Evolutionary conservation across 495 filamentous ascomycete species (phyloP).

Genomic region (Penicillium manginii): DNA sequence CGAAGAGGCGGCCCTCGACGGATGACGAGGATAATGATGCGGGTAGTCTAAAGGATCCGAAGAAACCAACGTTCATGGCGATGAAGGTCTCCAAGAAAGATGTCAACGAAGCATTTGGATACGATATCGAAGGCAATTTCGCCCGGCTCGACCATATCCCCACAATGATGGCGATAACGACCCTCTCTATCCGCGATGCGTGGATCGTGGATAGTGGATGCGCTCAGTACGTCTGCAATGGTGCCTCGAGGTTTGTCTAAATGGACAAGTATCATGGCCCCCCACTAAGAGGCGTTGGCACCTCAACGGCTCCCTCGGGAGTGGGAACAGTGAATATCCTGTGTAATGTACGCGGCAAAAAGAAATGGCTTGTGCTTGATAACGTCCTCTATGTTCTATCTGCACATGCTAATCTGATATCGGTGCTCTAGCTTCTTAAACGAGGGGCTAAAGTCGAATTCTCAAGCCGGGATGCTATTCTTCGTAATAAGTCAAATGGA

Average conservation of each 20-base stretch:
- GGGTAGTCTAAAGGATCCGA: constrained; percentile 3
- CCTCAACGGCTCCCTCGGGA: constrained; percentile 11
- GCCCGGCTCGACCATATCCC: constrained; percentile 13
- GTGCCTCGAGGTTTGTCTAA: constrained; percentile 10
- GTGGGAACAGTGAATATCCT: constrained; percentile 9
- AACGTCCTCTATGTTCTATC: constrained; percentile 14
- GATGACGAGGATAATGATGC: constrained; percentile 17
- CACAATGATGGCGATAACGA: constrained; percentile 15
- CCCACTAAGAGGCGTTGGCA: constrained; percentile 12
- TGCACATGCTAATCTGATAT: constrained; percentile 17
- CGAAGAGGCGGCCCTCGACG: constrained; percentile 11
- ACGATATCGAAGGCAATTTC: constrained; percentile 14
- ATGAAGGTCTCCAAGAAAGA: constrained; percentile 12
- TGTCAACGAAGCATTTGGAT: constrained; percentile 15
- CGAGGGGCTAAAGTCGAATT: constrained; percentile 19
- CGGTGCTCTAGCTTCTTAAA: constrained; percentile 17
- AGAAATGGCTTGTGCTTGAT: constrained; percentile 19
- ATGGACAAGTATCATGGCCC: constrained; percentile 18
- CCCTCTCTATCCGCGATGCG: constrained; percentile 14
- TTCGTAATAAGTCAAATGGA: constrained; percentile 17
- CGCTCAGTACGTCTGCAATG: constrained; percentile 19
- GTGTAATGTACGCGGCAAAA: constrained; percentile 18
- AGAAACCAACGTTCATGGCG: constrained; percentile 19
- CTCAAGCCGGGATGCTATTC: constrained; percentile 3
- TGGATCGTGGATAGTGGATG: constrained; percentile 22